These are phyloP conservation scores for Hymenotorrendiella dingleyae DNA, from an alignment of 2,329 filamentous ascomycete species.

Conservation along the genomic window DNA sequence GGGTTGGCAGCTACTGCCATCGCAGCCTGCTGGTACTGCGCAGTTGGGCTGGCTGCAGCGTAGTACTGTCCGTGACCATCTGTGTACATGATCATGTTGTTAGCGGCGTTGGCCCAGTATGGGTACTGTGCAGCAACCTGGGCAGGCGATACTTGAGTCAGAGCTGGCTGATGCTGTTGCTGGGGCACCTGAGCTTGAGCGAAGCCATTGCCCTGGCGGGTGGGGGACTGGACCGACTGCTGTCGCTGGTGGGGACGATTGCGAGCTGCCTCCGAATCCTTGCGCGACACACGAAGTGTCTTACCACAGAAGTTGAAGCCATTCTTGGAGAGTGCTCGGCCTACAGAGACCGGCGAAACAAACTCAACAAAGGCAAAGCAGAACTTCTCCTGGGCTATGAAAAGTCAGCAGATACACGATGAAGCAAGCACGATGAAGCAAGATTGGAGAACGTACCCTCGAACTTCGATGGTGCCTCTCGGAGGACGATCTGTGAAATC, in stretches of 20 bases:
- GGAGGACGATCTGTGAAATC: conserved; percentile 32
- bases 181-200: conserved; percentile 15
- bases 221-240: conserved; percentile 1
- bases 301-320: conserved; percentile 20
- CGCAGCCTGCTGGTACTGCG: not conserved
- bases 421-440: not conserved
- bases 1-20: conserved; percentile 2
- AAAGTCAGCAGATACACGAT: conserved; percentile 18
- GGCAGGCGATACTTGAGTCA: conserved; percentile 13
- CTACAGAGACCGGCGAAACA: conserved; percentile 15
- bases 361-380: conserved; percentile 34
- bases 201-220: conserved; percentile 7
- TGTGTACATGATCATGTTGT: conserved; percentile 8
- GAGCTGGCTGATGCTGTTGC: conserved; percentile 8
- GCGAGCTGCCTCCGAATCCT: conserved; percentile 24
- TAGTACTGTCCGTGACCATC: conserved; percentile 20
- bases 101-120: conserved; percentile 1
- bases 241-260: too few relatives aligned
- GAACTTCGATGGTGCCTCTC: conserved; percentile 27
- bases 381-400: conserved; percentile 26
- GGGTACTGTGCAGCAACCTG: conserved; percentile 10
- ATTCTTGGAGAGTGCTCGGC: conserved; percentile 22
- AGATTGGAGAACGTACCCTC: conserved; percentile 19
- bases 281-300: conserved; percentile 26
- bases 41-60: conserved; percentile 4